Evolutionary conservation across 306 rosid genomes (phyloP).

Genomic region (Lagenaria siceraria): DNA sequence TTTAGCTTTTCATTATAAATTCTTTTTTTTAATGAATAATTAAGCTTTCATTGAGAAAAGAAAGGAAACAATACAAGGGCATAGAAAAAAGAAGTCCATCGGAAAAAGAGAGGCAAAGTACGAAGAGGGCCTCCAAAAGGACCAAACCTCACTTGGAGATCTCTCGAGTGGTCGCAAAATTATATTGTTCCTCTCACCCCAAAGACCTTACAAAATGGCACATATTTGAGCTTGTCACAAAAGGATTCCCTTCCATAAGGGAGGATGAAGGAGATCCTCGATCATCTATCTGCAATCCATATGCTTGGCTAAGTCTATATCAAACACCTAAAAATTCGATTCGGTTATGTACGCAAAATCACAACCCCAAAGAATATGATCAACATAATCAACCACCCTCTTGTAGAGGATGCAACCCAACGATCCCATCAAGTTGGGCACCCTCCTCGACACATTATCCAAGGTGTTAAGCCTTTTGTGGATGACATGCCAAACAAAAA

Average conservation of each 20-base stretch:
- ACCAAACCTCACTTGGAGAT: neutral
- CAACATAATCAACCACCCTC: too few species aligned
- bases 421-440: too few species aligned
- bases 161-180: neutral
- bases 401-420: too few species aligned
- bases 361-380: too few species aligned
- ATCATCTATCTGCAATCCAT: too few species aligned
- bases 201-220: neutral
- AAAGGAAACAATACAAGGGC: neutral
- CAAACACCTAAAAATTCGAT: too few species aligned
- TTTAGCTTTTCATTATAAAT: neutral
- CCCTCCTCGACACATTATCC: too few species aligned
- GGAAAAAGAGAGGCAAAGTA: neutral
- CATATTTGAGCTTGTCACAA: neutral
- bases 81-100: neutral
- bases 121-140: neutral
- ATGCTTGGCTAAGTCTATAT: too few species aligned
- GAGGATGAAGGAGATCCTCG: neutral
- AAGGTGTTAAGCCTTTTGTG: too few species aligned
- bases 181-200: neutral
- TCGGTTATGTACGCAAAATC: too few species aligned
- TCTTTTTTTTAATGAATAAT: neutral
- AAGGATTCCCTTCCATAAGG: neutral
- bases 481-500: too few species aligned
- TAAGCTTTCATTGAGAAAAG: neutral